A percentile compares a stretch with the other conserved stretches of the same genome.
These are phyloP conservation scores for Herpetomonas samuelpessoai DNA, from an alignment of 208 protist genomes.

Conservation along the genomic window DNA sequence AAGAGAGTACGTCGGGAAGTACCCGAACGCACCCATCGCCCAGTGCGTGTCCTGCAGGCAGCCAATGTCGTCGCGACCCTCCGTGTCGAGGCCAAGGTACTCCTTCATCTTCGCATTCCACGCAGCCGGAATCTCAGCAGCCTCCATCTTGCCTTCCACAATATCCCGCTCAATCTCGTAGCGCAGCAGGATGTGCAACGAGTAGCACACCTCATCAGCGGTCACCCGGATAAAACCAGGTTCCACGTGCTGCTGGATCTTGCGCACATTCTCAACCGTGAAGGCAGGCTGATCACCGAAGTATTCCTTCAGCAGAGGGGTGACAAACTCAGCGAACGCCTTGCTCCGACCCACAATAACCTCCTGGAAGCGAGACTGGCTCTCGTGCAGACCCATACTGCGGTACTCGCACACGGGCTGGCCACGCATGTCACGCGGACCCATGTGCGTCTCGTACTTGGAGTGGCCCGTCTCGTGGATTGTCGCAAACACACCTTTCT, in stretches of 20 bases:
- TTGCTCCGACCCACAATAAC: constrained; percentile 56
- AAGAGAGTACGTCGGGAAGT: constrained; percentile 88
- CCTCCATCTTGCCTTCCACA: constrained; percentile 74
- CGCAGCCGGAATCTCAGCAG: constrained; percentile 70
- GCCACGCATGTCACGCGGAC: constrained; percentile 43
- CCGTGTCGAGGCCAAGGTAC: constrained; percentile 76
- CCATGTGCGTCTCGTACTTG: constrained; percentile 88
- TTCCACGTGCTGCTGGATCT: constrained; percentile 41
- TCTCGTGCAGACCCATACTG: constrained; percentile 85
- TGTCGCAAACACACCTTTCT: constrained; percentile 52
- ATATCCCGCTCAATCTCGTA: constrained; percentile 89
- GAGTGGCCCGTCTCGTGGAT: constrained; percentile 90
- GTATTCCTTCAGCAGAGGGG: constrained; percentile 36
- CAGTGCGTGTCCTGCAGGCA: constrained; percentile 93
- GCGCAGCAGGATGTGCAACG: constrained; percentile 86
- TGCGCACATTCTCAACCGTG: constrained; percentile 49
- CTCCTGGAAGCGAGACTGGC: constrained; percentile 88
- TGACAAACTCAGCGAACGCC: constrained; percentile 57
- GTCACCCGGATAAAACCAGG: constrained; percentile 81
- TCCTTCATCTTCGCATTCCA: constrained; percentile 89
- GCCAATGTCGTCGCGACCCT: constrained; percentile 64
- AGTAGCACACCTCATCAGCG: constrained; percentile 92
- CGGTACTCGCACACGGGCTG: constrained; percentile 68
- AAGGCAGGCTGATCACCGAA: constrained; percentile 20
- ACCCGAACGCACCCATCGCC: constrained; percentile 65